Evolutionary conservation across 768 basidiomycete genomes (phyloP).

Genomic region (Pleurotus salmoneostramineus): DNA sequence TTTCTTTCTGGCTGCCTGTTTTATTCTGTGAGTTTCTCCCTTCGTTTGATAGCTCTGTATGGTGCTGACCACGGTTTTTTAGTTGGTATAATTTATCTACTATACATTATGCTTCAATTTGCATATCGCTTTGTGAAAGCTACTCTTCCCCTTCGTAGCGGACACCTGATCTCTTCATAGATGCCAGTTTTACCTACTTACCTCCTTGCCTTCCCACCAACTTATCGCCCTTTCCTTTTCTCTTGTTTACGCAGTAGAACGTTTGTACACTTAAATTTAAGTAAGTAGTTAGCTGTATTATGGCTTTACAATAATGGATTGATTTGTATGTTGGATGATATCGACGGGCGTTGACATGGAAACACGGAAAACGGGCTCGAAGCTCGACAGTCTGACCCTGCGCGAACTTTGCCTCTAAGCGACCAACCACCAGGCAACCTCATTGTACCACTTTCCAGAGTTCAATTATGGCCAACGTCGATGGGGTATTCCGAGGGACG

Average conservation of each 20-base stretch:
- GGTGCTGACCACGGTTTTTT: constrained; percentile 6
- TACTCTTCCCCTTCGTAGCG: constrained; percentile 31
- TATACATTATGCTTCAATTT: constrained; percentile 51
- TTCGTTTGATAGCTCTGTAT: not conserved
- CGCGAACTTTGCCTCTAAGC: not conserved
- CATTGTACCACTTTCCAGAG: not conserved
- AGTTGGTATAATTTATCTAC: constrained; percentile 64
- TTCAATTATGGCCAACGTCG: not conserved
- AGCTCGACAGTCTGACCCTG: not conserved
- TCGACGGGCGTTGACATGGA: too few relatives aligned
- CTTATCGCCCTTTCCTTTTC: not conserved
- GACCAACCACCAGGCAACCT: too few relatives aligned
- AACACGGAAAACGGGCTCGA: too few relatives aligned
- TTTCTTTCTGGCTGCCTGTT: constrained; percentile 85
- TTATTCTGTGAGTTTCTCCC: constrained; percentile 56
- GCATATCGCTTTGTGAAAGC: constrained; percentile 46
- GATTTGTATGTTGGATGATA: too few relatives aligned
- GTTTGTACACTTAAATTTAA: not conserved
- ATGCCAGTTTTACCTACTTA: not conserved
- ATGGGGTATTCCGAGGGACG: not conserved
- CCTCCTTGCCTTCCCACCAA: not conserved
- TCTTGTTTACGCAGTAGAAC: not conserved
- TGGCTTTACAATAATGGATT: too few relatives aligned
- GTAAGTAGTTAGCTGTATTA: too few relatives aligned
- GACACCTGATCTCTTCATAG: constrained; percentile 3